Evolutionary conservation across 305 asterid species (phyloP), one percentile per base, ranked within the genome.

Genomic region (Fraxinus angustifolia): DNA sequence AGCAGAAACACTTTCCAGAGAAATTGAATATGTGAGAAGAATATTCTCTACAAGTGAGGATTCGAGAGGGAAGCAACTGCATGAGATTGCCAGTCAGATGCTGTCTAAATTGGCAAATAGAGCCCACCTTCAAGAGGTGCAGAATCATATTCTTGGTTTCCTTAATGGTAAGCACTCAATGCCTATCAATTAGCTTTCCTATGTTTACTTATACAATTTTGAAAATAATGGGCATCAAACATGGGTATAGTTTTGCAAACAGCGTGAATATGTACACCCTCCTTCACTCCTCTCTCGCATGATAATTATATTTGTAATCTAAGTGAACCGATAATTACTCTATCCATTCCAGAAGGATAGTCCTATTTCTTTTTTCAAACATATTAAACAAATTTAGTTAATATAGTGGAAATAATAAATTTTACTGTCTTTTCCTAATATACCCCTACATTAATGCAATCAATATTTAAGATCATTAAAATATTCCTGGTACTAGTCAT

Each of bases 1-100:
- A 0, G 86, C 87, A 16, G 98, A 94, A 84, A 91, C 92, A 67
- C 96, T 95, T 60, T 87, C 87, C 26, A 87, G 89, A 82, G 99
- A 95, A 86, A 94, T 95, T 78, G 97, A 92, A 85, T 88, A 91
- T 58, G 98, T 94, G 26, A 91, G 91, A 79, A 91, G 89, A 82
- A 86, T 95, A 84, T 95, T 95, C 85, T 72, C 62, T 82, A 87
- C 88, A 73, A 91, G 98, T 40, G 94, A 92, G 83, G 98, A 95
- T 86, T 81, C 81, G 72, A 91, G 97, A 86, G 99, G 98, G 79
- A 93, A 92, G 77, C 90, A 78, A 74, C 91, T 95, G 74, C 91
- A 88, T 86, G 97, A 90, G 77, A 79, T 88, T 73, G 91, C 94
- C 10, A 82, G 83, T 78, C 85, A 89, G 87, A 84, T 92, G 95